These are phyloP conservation scores for Zasmidium angulare DNA, from an alignment of 2,329 filamentous ascomycete genomes.

Conservation along the genomic window DNA sequence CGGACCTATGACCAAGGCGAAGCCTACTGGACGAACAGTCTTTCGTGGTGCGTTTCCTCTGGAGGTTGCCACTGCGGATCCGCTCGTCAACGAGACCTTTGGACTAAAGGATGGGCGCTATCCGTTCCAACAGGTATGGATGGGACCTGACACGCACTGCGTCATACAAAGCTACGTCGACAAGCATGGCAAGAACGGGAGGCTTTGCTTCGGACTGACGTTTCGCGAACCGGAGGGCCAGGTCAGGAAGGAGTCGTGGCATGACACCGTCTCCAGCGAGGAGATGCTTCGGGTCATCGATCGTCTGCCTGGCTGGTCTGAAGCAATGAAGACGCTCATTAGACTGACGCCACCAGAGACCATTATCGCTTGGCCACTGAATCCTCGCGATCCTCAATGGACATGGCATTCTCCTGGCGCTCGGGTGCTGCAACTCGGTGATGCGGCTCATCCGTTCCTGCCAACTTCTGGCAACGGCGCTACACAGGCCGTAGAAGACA, in stretches of 20 bases:
- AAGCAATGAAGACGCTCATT: constrained; percentile 47
- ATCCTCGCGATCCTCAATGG: constrained; percentile 54
- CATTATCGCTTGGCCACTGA: constrained; percentile 55
- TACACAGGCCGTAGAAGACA: constrained; percentile 56
- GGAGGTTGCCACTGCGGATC: constrained; percentile 19
- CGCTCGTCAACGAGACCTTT: constrained; percentile 19
- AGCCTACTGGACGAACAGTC: constrained; percentile 23
- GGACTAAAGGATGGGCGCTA: constrained; percentile 17
- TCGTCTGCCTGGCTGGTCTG: constrained; percentile 38
- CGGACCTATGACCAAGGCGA: constrained; percentile 10
- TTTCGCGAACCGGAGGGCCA: constrained; percentile 39
- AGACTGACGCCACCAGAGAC: constrained; percentile 36
- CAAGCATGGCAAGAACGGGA: constrained; percentile 42
- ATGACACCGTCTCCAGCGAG: constrained; percentile 38
- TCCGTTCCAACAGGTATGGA: constrained; percentile 22
- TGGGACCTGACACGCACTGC: constrained; percentile 23
- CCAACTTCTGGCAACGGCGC: constrained; percentile 56
- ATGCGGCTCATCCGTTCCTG: constrained; percentile 55
- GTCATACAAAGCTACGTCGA: constrained; percentile 44
- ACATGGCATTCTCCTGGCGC: constrained; percentile 52
- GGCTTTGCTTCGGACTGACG: constrained; percentile 55
- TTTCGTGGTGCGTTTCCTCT: constrained; percentile 21
- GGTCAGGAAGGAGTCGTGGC: constrained; percentile 45
- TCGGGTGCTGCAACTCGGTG: constrained; percentile 53
- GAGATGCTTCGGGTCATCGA: constrained; percentile 32